Conservation (phyloP, 768 basidiomycete species). For the Leucocoprinus sp. region DNA sequence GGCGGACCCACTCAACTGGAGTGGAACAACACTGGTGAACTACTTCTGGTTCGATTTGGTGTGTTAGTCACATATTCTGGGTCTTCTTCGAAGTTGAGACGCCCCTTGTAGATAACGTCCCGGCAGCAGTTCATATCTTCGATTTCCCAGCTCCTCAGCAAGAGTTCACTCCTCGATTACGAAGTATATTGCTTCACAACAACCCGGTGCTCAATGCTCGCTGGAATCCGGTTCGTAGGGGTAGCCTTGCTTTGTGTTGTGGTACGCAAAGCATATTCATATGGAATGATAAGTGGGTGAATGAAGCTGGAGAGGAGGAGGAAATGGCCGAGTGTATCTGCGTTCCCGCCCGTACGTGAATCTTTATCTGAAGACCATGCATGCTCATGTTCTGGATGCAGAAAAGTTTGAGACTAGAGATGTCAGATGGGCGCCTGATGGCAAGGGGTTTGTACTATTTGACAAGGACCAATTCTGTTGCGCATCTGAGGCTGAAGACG, state of each 20-base stretch:
- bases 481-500: slow-evolving; percentile 69
- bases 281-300: slow-evolving; percentile 81
- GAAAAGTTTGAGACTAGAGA: slow-evolving; percentile 68
- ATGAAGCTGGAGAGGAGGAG: slow-evolving; percentile 45
- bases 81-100: not conserved
- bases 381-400: slow-evolving; percentile 17
- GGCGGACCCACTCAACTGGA: slow-evolving; percentile 65
- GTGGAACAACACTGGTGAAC: slow-evolving; percentile 72
- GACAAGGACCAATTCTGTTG: slow-evolving; percentile 81
- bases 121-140: slow-evolving; percentile 60
- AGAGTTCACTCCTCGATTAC: slow-evolving; percentile 50
- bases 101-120: slow-evolving; percentile 43
- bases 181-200: slow-evolving; percentile 60
- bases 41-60: slow-evolving; percentile 74
- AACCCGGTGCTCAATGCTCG: slow-evolving; percentile 54
- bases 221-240: slow-evolving; percentile 85
- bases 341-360: slow-evolving; percentile 65
- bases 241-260: slow-evolving; percentile 59
- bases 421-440: slow-evolving; percentile 78
- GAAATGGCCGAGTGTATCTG: slow-evolving; percentile 90
- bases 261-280: slow-evolving; percentile 60
- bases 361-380: not conserved
- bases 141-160: slow-evolving; percentile 58
- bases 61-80: slow-evolving; percentile 12
- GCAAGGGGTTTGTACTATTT: slow-evolving; percentile 67